Evolutionary conservation across 176 grass and related monocot species (phyloP).

Genomic region (Leersia perrieri): DNA sequence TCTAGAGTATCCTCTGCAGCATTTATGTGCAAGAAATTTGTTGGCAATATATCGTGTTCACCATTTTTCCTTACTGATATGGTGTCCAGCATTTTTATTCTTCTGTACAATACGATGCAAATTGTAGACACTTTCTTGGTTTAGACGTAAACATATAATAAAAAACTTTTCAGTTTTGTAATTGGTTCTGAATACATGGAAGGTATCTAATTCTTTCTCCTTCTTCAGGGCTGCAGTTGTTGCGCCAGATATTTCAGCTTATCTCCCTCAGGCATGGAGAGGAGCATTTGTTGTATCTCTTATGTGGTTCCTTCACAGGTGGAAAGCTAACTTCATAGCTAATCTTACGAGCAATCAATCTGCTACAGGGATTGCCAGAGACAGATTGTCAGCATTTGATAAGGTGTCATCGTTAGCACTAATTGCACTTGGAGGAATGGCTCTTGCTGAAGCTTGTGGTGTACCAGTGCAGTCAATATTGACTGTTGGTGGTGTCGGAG

Average conservation of each 20-base stretch:
- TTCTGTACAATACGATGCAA: neutral
- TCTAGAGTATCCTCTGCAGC: neutral
- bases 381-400: constrained; percentile 63
- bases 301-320: constrained; percentile 74
- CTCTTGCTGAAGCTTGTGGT: constrained; percentile 63
- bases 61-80: neutral
- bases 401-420: constrained; percentile 64
- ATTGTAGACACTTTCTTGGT: neutral
- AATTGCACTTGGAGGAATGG: constrained; percentile 60
- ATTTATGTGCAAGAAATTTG: neutral
- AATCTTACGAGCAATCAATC: constrained; percentile 26
- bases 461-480: constrained; percentile 70
- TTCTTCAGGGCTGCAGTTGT: constrained; percentile 50
- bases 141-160: neutral
- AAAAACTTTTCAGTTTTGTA: neutral
- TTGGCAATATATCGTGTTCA: neutral
- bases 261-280: constrained; percentile 55
- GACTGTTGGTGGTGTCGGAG: constrained; percentile 80
- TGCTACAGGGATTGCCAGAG: constrained; percentile 28
- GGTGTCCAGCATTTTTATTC: neutral
- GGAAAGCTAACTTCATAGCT: constrained; percentile 61
- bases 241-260: constrained; percentile 41
- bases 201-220: constrained; percentile 9
- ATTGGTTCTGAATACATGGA: neutral
- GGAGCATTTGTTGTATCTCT: constrained; percentile 52